These are phyloP conservation scores for Phytophthora parvispora DNA, from an alignment of 352 stramenopile species.

Conservation along the genomic window DNA sequence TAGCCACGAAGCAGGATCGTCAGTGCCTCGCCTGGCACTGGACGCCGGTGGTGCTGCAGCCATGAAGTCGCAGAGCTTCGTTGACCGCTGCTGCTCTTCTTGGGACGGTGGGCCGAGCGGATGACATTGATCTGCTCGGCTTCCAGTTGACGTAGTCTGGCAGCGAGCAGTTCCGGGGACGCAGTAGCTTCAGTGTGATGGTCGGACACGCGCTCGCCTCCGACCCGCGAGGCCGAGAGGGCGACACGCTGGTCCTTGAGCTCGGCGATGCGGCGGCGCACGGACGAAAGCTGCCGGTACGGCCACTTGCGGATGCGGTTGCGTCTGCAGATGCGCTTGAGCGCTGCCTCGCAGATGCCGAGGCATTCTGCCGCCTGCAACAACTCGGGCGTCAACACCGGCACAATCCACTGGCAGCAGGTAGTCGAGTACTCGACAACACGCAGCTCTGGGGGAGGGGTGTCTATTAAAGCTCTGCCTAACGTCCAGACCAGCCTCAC, in stretches of 20 bases:
- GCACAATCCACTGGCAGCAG: constrained; percentile 20
- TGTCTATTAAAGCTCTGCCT: no score
- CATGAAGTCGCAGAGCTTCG: not conserved
- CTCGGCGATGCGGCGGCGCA: constrained; percentile 58
- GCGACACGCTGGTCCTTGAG: constrained; percentile 22
- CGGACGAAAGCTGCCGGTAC: constrained; percentile 74
- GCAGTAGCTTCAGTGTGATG: not conserved
- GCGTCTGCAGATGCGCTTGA: constrained; percentile 85
- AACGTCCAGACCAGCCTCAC: constrained; percentile 38
- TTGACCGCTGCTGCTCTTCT: not conserved
- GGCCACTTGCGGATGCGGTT: constrained; percentile 82
- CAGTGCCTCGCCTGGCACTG: constrained; percentile 3
- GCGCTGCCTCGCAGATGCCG: constrained; percentile 79
- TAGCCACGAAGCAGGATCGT: constrained; percentile 4
- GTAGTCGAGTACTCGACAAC: no score
- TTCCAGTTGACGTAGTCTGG: constrained; percentile 34
- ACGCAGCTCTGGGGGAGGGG: not conserved
- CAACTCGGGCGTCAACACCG: constrained; percentile 20
- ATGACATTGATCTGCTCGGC: constrained; percentile 46
- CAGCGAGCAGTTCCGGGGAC: constrained; percentile 8
- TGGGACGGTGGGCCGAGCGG: constrained; percentile 17
- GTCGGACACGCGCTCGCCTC: not conserved
- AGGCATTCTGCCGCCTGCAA: constrained; percentile 65
- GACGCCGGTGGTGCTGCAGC: not conserved
- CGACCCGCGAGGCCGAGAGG: not conserved